Base-by-base conservation (phyloP, 192 early-diverging fungal species). In the Entomortierella lignicola region DNA sequence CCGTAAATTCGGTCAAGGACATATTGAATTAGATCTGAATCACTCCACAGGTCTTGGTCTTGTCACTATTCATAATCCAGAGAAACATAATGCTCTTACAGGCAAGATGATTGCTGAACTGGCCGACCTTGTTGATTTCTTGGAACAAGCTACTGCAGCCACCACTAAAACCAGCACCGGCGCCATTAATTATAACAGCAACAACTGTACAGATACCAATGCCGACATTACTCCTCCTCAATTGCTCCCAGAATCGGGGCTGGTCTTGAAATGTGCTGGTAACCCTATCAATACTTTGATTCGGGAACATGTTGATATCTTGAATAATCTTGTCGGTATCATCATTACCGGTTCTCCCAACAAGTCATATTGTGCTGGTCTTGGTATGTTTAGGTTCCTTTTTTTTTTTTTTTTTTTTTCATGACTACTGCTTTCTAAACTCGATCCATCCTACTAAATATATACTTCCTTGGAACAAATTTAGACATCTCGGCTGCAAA, bases 51-150 rank as follows among this genome's bases (percentile, higher is more conserved):
- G 87, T 2, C 66, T 89, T 21, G 86, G 80, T 0, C 71, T 86
- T 0, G 30, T 89, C 12, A 70, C 70, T 8, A 26, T 90, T 3
- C 50, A 67, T 25, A 89, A 91, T 39, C 77, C 81, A 29, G 53
- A 55, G 18, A 73, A 77, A 34, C 88, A 87, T 53, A 90, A 89
- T 79, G 84, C 88, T 1, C 50, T 90, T 18, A 85, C 83, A 27
- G 88, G 88, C 0, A 87, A 85, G 57, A 90, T 91, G 88, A 88
- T 90, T 84, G 89, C 86, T 4, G 85, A 91, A 66, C 58, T 89
- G 7, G 81, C 86, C 2, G 85, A 89, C 53, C 60, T 79, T 25
- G 81, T 90, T 1, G 84, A 85, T 58, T 31, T 77, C 29, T 67
- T 91, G n/a, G 83, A 89, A 54, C 31, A 63, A 15, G 41, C 63